A percentile compares a stretch with the other conserved stretches of the same genome.
Evolutionary conservation across 2,329 filamentous ascomycete genomes (phyloP).

Genomic region (Curvularia hawaiiensis): DNA sequence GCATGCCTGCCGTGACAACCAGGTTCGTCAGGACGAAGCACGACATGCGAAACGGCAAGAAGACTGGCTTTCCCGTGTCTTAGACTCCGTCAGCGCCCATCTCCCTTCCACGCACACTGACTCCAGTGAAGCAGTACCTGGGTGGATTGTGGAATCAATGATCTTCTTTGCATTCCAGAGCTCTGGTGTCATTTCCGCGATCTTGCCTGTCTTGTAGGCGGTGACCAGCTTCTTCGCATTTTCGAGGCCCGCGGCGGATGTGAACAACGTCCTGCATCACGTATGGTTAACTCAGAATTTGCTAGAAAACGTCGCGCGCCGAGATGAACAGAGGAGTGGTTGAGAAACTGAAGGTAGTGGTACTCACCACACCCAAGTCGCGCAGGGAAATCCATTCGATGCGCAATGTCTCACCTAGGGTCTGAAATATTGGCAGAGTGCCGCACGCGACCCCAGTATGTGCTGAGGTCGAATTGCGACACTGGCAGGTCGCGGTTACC

Average conservation of each 20-base stretch:
- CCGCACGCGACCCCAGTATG: conserved; percentile 92
- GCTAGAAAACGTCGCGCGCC: not conserved
- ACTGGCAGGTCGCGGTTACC: conserved; percentile 81
- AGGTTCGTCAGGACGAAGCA: conserved; percentile 92
- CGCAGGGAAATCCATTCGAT: conserved; percentile 18
- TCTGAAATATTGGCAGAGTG: conserved; percentile 91
- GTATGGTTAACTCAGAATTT: conserved; percentile 22
- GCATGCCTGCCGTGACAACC: conserved; percentile 94
- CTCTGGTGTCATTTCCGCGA: conserved; percentile 82
- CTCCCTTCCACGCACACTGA: not conserved
- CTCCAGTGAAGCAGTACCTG: conserved; percentile 68
- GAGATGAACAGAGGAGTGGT: conserved; percentile 5
- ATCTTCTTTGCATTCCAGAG: conserved; percentile 97
- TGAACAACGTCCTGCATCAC: conserved; percentile 76
- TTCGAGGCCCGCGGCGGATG: conserved; percentile 77
- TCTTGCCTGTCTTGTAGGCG: conserved; percentile 84
- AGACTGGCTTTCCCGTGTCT: conserved; percentile 92
- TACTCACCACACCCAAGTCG: conserved; percentile 45
- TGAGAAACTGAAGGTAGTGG: conserved; percentile 36
- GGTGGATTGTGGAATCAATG: conserved; percentile 94
- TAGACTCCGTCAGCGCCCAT: conserved; percentile 21
- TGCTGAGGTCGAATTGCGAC: conserved; percentile 89
- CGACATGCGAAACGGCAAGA: conserved; percentile 97
- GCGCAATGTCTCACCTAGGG: conserved; percentile 75
- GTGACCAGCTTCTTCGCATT: conserved; percentile 81